Evolutionary conservation across 352 stramenopile species (phyloP).

Genomic region (Pythium apleroticum): DNA sequence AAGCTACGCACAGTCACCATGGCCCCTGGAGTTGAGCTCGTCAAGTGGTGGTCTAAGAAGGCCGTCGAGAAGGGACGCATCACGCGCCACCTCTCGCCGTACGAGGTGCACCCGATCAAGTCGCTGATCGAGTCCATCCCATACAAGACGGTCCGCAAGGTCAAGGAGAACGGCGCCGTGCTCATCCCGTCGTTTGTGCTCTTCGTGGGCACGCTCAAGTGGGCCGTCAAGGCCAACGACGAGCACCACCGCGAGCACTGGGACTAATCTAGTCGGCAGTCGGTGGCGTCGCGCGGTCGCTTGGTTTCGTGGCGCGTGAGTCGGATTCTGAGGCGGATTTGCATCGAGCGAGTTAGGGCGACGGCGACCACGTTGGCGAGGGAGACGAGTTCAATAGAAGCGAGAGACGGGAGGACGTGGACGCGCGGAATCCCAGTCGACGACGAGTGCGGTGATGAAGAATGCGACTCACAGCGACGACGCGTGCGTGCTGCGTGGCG

Average conservation of each 20-base stretch:
- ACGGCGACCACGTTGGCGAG: no score
- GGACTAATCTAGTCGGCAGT: constrained; percentile 40
- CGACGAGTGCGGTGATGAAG: neutral
- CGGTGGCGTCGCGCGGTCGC: neutral
- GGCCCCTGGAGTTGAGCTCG: constrained; percentile 44
- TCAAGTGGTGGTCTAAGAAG: constrained; percentile 80
- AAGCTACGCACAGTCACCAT: constrained; percentile 28
- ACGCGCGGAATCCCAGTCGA: no score
- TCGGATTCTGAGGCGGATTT: no score
- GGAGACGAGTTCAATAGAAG: no score
- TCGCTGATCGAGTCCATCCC: constrained; percentile 71
- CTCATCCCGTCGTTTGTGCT: constrained; percentile 64
- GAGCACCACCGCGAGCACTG: constrained; percentile 78
- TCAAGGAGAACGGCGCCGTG: constrained; percentile 75
- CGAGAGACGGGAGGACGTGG: no score
- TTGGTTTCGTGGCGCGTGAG: no score
- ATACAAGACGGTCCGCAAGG: constrained; percentile 77
- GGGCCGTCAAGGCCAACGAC: constrained; percentile 71
- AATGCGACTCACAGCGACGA: neutral
- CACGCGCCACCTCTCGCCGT: constrained; percentile 69
- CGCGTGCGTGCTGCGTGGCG: no score
- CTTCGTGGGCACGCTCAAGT: constrained; percentile 73
- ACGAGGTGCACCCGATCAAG: constrained; percentile 64
- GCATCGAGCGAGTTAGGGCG: no score
- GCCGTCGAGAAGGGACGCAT: constrained; percentile 56